phyloP scores from a whole-genome alignment of 2,329 filamentous ascomycete species.

The Fusarium nygamai region DNA sequence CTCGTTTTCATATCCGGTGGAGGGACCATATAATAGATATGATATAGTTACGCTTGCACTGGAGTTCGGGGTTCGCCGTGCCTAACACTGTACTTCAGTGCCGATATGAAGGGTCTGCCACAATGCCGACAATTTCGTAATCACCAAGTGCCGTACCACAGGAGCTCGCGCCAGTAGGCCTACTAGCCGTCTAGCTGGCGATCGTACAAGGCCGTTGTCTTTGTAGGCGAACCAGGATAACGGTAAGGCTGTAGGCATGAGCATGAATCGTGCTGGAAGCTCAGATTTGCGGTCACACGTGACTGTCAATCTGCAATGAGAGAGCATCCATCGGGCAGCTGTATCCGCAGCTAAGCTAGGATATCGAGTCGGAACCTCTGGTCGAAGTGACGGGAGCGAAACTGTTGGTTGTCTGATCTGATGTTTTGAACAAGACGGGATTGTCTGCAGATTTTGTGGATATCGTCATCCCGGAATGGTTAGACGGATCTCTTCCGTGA shows the following conservation, averaged over 20 bases:
- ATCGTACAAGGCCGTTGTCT: slow-evolving; percentile 7
- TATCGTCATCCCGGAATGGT: slow-evolving; percentile 33
- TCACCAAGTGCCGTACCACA: slow-evolving; percentile 28
- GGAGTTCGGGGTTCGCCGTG: slow-evolving; percentile 26
- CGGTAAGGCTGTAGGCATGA: slow-evolving; percentile 25
- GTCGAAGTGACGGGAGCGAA: neutral
- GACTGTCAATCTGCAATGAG: neutral
- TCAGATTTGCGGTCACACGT: neutral
- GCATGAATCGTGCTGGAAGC: neutral
- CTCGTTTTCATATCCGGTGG: neutral
- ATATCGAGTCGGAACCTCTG: neutral
- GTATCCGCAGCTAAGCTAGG: neutral
- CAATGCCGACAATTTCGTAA: slow-evolving; percentile 8
- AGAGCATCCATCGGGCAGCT: neutral
- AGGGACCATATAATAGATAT: slow-evolving; percentile 1
- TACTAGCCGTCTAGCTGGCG: slow-evolving; percentile 4
- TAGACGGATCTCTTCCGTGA: slow-evolving; percentile 37
- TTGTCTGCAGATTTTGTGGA: slow-evolving; percentile 29
- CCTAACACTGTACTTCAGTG: slow-evolving; percentile 7
- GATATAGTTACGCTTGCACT: slow-evolving; percentile 7
- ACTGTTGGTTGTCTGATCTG: slow-evolving; percentile 9
- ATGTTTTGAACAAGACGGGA: neutral
- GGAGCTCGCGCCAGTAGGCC: neutral
- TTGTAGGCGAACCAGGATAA: neutral
- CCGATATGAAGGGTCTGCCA: slow-evolving; percentile 16